phyloP scores from a whole-genome alignment of 371 early-diverging fungal genomes.

The Mortierella sp. region DNA sequence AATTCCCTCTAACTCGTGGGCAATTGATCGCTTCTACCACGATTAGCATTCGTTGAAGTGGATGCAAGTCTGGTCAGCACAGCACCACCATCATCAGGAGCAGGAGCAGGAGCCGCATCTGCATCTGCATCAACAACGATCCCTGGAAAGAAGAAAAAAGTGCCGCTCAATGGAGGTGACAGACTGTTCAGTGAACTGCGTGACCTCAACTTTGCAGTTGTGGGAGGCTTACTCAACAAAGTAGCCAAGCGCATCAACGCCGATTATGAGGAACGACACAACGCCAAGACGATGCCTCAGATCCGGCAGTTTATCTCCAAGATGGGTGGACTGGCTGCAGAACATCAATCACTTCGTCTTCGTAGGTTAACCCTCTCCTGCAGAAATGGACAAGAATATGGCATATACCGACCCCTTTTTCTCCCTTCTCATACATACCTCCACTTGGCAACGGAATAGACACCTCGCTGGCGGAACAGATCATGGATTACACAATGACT shows the following conservation, averaged over 20 bases:
- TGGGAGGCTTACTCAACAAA: slow-evolving; percentile 82
- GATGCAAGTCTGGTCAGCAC: slow-evolving; percentile 59
- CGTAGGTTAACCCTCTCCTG: slow-evolving; percentile 12
- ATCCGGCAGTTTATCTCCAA: slow-evolving; percentile 91
- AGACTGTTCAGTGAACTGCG: slow-evolving; percentile 82
- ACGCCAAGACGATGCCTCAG: slow-evolving; percentile 88
- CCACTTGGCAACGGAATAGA: no score
- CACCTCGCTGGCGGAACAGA: slow-evolving; percentile 85
- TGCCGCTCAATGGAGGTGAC: slow-evolving; percentile 83
- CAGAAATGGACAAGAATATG: neutral
- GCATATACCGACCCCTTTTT: neutral
- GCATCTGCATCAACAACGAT: slow-evolving; percentile 12
- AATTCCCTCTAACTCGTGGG: no score
- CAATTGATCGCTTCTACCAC: no score
- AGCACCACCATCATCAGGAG: slow-evolving; percentile 32
- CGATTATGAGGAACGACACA: slow-evolving; percentile 88
- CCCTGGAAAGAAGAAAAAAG: slow-evolving; percentile 76
- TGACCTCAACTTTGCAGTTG: slow-evolving; percentile 90
- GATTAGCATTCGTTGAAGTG: slow-evolving; percentile 68
- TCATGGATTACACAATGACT: slow-evolving; percentile 79
- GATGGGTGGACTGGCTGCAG: slow-evolving; percentile 82
- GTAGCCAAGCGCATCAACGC: slow-evolving; percentile 86
- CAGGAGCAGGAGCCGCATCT: slow-evolving; percentile 26
- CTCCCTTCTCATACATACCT: no score
- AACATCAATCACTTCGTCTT: slow-evolving; percentile 76